Evolutionary conservation across 1,284 basidiomycete species (phyloP), one percentile per base, ranked within the genome.

Genomic region (Ustanciosporium gigantosporum): DNA sequence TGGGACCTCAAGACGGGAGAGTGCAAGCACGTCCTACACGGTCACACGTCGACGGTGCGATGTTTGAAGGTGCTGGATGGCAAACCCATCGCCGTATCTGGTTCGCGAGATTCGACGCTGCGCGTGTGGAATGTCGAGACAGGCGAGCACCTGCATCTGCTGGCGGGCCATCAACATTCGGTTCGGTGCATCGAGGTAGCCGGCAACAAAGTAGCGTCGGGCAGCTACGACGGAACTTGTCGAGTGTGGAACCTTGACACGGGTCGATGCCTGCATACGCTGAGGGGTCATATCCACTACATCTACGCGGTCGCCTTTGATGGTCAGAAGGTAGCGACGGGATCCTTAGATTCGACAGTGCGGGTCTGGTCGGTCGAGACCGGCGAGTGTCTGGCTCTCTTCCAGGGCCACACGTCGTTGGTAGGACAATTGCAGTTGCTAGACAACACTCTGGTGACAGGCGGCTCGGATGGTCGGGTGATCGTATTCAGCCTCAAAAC

Each of bases 281-380:
- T 97, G 29, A 76, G 83, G n/a, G 94, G 94, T 0, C 94, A 98
- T 78, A 86, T 87, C 58, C 87, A 90, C 73, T 89, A 94, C 79
- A 89, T 98, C 31, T 97, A 97, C 75, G 87, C 88, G 0, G 88
- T 97, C 19, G 91, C 91, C 0, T 96, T 92, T 65, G 91, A 96
- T 73, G 93, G 94, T 2, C 80, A 85, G 20, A 82, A 86, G 22
- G 84, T 96, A 25, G 91, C 88, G 0, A 90, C 90, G 5, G 94
- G 93, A 3, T 89, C 88, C 32, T 81, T 96, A 22, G 76, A 78
- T 44, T 69, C 70, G 29, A 77, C 74, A 15, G 73, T 76, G 24
- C 68, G 76, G 16, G 69, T 78, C 14, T 78, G 74, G 73, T 59
- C 64, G 5, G 68, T 70, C 17, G 51, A 68, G 15, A 92, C 89